Evolutionary conservation across 1,284 basidiomycete species (phyloP), one percentile per base, ranked within the genome.

Genomic region (Schizopora paradoxa): DNA sequence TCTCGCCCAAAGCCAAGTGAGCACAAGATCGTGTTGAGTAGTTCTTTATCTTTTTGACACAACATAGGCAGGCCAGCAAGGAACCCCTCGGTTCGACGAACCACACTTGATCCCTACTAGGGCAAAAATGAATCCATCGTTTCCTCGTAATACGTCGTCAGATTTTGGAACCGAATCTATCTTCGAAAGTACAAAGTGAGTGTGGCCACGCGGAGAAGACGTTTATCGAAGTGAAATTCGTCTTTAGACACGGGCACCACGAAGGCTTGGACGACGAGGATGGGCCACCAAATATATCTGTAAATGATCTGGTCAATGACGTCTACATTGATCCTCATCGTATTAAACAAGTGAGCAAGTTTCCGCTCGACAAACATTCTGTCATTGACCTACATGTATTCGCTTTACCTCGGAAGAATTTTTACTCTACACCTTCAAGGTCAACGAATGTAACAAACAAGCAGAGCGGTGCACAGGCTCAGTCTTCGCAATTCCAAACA

Each of bases 131-230:
- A 85, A 79, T 57, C 72, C 79, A 42, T 71, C 74, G 5, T 66
- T 85, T 13, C 69, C 78, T n/a, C 72, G 79, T 40, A 74, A 75
- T 13, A 67, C 77, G 16, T 69, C 76, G 1, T 72, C 77, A 10
- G 81, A 83, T 49, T 86, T 85, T 63, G 85, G 82, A 1, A 78
- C 82, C 66, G 83, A 85, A 51, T 85, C 85, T 16, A 86, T 87
- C 84, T 86, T 87, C 53, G 76, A 86, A 59, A 84, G 73, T 50
- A 70, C 79, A 23, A 75, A 78, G 73, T 82, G 40, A 18, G 68
- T 58, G 21, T 34, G 14, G 19, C 7, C 25, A 32, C 14, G 8
- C 28, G 39, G 13, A 5, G 7, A 10, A 33, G 16, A 26, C 10
- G 13, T 7, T 5, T 22, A 27, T 35, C 19, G 16, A 16, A 26